Conservation (phyloP, 257 asterid species). For the Przewalskia tangutica region DNA sequence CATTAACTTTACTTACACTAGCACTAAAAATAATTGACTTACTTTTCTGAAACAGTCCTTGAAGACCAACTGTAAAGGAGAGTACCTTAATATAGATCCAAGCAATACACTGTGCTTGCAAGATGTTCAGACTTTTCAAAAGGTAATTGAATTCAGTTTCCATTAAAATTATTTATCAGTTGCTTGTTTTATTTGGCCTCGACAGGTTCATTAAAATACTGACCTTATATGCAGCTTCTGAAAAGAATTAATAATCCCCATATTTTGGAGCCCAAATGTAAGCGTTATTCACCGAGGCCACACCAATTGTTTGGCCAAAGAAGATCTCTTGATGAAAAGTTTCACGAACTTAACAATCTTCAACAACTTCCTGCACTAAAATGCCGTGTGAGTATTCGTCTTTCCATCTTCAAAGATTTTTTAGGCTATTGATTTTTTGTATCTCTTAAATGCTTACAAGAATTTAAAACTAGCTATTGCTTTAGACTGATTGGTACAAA, state of each 20-base stretch:
- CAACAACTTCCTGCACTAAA: not conserved
- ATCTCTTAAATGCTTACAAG: not conserved
- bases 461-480: not conserved
- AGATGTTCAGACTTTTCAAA: not conserved
- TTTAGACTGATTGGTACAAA: not conserved
- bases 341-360: not conserved
- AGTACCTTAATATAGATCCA: not conserved
- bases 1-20: not conserved
- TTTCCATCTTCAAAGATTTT: not conserved
- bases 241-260: not conserved
- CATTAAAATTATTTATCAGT: not conserved
- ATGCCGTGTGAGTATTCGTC: constrained; percentile 10
- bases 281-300: not conserved
- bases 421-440: not conserved
- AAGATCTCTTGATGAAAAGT: constrained; percentile 12
- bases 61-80: constrained; percentile 11
- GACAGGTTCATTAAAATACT: not conserved
- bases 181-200: not conserved
- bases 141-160: no score
- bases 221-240: constrained; percentile 6
- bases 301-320: not conserved
- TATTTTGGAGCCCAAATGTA: constrained; percentile 14
- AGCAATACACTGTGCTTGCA: constrained; percentile 1
- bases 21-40: not conserved
- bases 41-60: constrained; percentile 9